phyloP scores from a whole-genome alignment of 2,329 filamentous ascomycete species.

The Arthrinium phaeospermum region DNA sequence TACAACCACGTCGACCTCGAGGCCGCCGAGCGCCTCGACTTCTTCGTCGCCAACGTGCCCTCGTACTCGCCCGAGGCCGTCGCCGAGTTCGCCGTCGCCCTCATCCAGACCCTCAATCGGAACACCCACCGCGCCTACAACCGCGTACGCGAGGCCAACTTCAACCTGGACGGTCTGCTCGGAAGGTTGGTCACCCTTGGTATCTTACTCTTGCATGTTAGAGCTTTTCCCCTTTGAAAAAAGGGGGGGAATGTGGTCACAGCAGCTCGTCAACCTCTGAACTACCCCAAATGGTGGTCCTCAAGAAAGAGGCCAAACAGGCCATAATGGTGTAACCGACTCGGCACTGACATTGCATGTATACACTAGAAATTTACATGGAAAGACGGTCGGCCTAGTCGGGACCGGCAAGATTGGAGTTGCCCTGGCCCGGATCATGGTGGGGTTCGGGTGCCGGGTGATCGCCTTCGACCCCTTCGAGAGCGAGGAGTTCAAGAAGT shows the following conservation, averaged over 20 bases:
- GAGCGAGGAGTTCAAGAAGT: constrained; percentile 51
- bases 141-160: constrained; percentile 72
- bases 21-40: constrained; percentile 56
- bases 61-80: constrained; percentile 73
- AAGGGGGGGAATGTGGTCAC: background rate
- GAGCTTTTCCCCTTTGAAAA: background rate
- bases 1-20: constrained; percentile 71
- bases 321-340: background rate
- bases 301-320: background rate
- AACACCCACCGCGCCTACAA: constrained; percentile 72
- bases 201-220: background rate
- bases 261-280: background rate
- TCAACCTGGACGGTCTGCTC: constrained; percentile 67
- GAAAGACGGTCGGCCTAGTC: constrained; percentile 70
- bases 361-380: constrained; percentile 53
- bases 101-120: constrained; percentile 71
- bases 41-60: constrained; percentile 71
- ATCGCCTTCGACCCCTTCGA: constrained; percentile 66
- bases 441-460: constrained; percentile 68
- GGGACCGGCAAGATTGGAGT: constrained; percentile 71
- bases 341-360: background rate
- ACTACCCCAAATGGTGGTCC: too few species aligned
- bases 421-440: constrained; percentile 64
- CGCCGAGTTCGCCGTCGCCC: constrained; percentile 71
- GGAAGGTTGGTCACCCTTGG: constrained; percentile 44